Conservation (phyloP, 176 grass and related monocot genomes). For the Rhynchospora tenuis region DNA sequence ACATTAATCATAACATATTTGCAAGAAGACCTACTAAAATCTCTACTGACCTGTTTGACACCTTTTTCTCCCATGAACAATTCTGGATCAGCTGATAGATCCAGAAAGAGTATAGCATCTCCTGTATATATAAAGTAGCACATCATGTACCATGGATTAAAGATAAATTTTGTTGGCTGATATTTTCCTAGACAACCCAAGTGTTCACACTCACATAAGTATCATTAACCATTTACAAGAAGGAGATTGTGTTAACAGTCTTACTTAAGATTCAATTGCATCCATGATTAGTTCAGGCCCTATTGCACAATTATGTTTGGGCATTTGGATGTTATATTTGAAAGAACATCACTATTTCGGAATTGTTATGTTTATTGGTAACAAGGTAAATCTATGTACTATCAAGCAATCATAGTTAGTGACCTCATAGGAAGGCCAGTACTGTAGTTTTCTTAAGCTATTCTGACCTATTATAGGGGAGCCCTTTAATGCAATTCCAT, state of each 20-base stretch:
- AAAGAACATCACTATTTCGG: not conserved
- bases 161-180: conserved; percentile 1
- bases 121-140: conserved; percentile 35
- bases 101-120: conserved; percentile 67
- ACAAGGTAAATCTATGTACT: not conserved
- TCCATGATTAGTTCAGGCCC: not conserved
- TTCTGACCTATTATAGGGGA: not conserved
- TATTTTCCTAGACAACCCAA: not conserved
- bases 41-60: conserved; percentile 61
- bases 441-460: not conserved
- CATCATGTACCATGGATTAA: conserved; percentile 16
- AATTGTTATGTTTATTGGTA: not conserved
- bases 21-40: not conserved
- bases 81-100: conserved; percentile 74
- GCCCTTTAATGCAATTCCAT: not conserved
- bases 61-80: conserved; percentile 81
- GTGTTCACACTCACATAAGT: not conserved
- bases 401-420: not conserved
- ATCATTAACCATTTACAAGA: not conserved
- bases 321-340: not conserved
- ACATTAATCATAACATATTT: conserved; percentile 23
- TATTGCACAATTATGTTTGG: not conserved
- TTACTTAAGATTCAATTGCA: not conserved
- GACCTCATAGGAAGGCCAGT: not conserved
- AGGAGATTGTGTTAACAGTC: not conserved